Evolutionary conservation across 2,329 filamentous ascomycete species (phyloP).

Genomic region (Cercospora sp.): DNA sequence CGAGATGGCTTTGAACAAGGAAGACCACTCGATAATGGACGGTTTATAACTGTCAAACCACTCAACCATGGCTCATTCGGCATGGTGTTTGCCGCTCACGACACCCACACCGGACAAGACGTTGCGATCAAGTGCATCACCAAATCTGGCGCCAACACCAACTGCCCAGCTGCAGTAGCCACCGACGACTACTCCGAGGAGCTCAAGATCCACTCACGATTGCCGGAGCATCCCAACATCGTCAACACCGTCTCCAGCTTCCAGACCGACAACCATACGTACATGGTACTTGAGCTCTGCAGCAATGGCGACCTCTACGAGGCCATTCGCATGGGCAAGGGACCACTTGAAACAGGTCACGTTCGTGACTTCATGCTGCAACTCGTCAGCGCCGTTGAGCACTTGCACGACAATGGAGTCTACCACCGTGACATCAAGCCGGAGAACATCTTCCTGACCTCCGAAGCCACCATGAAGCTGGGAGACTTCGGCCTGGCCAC

Average conservation of each 20-base stretch:
- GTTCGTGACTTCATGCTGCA: constrained; percentile 97
- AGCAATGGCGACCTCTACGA: constrained; percentile 95
- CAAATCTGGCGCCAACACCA: constrained; percentile 68
- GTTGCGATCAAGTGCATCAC: constrained; percentile 97
- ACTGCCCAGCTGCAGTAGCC: constrained; percentile 63
- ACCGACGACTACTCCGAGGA: constrained; percentile 83
- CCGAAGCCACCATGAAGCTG: constrained; percentile 87
- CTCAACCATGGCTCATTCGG: constrained; percentile 99
- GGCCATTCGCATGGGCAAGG: constrained; percentile 84
- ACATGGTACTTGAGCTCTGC: constrained; percentile 93
- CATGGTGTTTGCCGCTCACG: constrained; percentile 93
- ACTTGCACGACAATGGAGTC: constrained; percentile 86
- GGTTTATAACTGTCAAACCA: constrained; percentile 86
- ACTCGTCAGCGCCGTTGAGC: constrained; percentile 83
- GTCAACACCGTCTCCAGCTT: constrained; percentile 91
- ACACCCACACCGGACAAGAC: constrained; percentile 70
- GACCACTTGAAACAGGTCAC: constrained; percentile 91
- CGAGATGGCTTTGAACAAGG: constrained; percentile 77
- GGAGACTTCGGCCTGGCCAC: constrained; percentile 95
- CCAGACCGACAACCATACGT: constrained; percentile 86
- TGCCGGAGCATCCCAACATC: constrained; percentile 82
- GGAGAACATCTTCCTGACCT: constrained; percentile 94
- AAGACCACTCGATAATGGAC: constrained; percentile 74
- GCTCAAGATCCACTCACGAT: constrained; percentile 73
- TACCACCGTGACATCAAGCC: constrained; percentile 99